These are phyloP conservation scores for Austroboletus olivaceoglutinosus DNA, from an alignment of 1,284 basidiomycete genomes.

Conservation along the genomic window DNA sequence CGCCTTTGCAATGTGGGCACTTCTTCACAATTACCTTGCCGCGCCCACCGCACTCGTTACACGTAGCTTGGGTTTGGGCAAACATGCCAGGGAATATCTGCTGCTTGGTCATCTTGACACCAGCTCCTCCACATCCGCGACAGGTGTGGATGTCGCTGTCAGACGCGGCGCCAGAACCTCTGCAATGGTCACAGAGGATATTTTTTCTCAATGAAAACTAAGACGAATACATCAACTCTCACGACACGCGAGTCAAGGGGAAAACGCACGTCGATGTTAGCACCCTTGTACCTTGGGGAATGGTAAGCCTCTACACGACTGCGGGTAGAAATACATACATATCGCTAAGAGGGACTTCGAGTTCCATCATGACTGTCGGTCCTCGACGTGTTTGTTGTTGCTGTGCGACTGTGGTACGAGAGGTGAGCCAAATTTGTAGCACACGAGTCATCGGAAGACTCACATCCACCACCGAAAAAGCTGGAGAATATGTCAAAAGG, in stretches of 20 bases:
- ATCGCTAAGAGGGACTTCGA: constrained; percentile 83
- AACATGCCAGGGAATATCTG: constrained; percentile 97
- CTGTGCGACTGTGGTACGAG: constrained; percentile 14
- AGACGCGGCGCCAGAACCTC: constrained; percentile 87
- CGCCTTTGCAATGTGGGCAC: constrained; percentile 81
- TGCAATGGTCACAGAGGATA: constrained; percentile 90
- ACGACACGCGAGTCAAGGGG: not conserved
- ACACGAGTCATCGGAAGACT: constrained; percentile 26
- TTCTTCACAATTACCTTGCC: constrained; percentile 73
- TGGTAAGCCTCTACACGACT: constrained; percentile 10
- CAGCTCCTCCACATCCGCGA: constrained; percentile 76
- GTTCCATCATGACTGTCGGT: constrained; percentile 80
- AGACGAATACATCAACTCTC: constrained; percentile 8
- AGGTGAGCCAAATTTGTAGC: not conserved
- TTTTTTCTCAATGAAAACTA: constrained; percentile 89
- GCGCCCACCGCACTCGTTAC: constrained; percentile 79
- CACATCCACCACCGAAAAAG: constrained; percentile 83
- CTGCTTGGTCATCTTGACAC: constrained; percentile 81
- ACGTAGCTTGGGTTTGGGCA: constrained; percentile 76
- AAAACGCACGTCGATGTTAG: constrained; percentile 71
- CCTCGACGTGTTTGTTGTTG: constrained; percentile 70
- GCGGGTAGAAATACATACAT: constrained; percentile 51
- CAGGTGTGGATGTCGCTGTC: constrained; percentile 84
- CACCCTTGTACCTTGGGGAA: constrained; percentile 63
- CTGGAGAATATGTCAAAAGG: constrained; percentile 92